These are phyloP conservation scores for Tillandsia leiboldiana DNA, from an alignment of 176 grass and related monocot genomes.

Conservation along the genomic window DNA sequence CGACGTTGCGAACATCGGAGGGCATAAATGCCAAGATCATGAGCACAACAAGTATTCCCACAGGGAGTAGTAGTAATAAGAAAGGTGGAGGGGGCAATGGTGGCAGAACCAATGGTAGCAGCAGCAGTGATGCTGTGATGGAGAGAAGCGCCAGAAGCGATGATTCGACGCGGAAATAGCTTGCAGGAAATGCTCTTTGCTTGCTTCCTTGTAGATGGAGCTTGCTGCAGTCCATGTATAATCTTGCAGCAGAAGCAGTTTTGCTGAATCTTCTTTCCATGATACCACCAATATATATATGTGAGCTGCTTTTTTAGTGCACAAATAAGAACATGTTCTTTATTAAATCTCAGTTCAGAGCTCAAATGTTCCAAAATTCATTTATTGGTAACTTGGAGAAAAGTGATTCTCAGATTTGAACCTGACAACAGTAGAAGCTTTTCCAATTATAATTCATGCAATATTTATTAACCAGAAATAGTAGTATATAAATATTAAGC, in stretches of 20 bases:
- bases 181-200: background rate
- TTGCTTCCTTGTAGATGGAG: background rate
- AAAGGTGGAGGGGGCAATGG: slow-evolving; percentile 45
- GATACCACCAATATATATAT: background rate
- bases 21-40: slow-evolving; percentile 44
- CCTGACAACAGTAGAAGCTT: too few species aligned
- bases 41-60: slow-evolving; percentile 45
- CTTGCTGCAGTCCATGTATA: background rate
- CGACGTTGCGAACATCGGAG: slow-evolving; percentile 28
- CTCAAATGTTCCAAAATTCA: too few species aligned
- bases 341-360: background rate
- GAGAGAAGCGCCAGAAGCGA: slow-evolving; percentile 24
- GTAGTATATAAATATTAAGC: too few species aligned
- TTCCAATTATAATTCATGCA: too few species aligned
- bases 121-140: slow-evolving; percentile 29
- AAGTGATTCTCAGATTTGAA: too few species aligned
- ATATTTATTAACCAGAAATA: too few species aligned
- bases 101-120: slow-evolving; percentile 51
- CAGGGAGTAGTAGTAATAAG: slow-evolving; percentile 37
- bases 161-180: slow-evolving; percentile 36
- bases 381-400: too few species aligned
- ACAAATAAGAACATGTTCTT: background rate
- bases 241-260: background rate
- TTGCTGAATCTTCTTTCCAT: background rate
- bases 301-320: background rate